Evolutionary conservation across 768 basidiomycete species (phyloP), one percentile per base, ranked within the genome.

Genomic region (Asterophora parasitica): DNA sequence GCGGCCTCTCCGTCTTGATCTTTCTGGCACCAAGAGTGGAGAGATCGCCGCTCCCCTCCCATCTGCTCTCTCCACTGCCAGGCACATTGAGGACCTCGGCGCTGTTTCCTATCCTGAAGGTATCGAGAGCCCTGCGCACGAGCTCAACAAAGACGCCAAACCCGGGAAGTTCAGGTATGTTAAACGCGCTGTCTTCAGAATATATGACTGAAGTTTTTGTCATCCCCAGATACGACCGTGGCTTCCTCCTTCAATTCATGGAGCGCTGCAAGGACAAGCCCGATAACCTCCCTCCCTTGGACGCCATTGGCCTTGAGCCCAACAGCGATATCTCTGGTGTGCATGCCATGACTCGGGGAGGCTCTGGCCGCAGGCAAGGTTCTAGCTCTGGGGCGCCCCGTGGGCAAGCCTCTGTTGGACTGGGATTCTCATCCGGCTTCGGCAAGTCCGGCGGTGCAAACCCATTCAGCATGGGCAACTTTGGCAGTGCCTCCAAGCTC

Each of bases 161-260:
- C 82, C 90, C 47, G 92, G 92, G 58, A 94, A 92, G 67, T 95
- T 92, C 74, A 81, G 85, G 90, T 89, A 67, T 51, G 58, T 44
- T 28, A 5, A 30, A 1, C 20, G 32, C 17, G 23, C 37, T 35
- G 1, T 44, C 36, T 19, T 11, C 23, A 8, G 11, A 23, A 28
- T 10, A 26, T 13, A 13, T 6, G 3, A 40, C 42, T 23, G 26
- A 16, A 17, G 46, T 33, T 30, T 37, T 55, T 2, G 42, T 20
- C n/a, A n/a, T n/a, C 30, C 30, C 17, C 34, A 92, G 95, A 60
- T 99, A 99, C 64, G 92, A 97, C 65, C 92, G 94, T 30, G 92
- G 94, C 15, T 99, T 99, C 82, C 78, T 99, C 19, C 69, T 99
- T 50, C 95, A 99, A 63, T 99, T 99, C 72, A 93, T 96, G 89